phyloP scores from a whole-genome alignment of 495 filamentous ascomycete species.

The Penicillium parvum region DNA sequence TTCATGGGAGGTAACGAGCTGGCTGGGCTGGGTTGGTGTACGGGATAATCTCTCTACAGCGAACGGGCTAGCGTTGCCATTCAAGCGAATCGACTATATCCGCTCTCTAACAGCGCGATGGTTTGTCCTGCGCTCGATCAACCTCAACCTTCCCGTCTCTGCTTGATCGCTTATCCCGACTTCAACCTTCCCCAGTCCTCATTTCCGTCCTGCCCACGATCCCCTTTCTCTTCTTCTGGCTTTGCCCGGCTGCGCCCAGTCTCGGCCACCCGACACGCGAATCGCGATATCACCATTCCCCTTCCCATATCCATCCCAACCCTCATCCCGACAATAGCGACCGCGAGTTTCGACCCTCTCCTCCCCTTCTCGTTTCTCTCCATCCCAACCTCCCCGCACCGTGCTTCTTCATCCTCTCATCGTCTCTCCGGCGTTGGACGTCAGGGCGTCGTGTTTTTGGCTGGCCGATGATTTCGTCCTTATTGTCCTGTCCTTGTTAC shows the following conservation, averaged over 20 bases:
- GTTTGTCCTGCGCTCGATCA: slow-evolving; percentile 13
- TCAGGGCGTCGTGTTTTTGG: slow-evolving; percentile 45
- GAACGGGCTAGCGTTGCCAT: slow-evolving; percentile 19
- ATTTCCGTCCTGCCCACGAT: slow-evolving; percentile 2
- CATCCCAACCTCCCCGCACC: slow-evolving; percentile 13
- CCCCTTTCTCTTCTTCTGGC: slow-evolving; percentile 11
- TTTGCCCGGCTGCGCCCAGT: slow-evolving; percentile 12
- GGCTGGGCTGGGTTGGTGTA: slow-evolving; percentile 11
- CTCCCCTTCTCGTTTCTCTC: slow-evolving; percentile 2
- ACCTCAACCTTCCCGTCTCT: slow-evolving; percentile 3
- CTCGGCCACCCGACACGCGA: slow-evolving; percentile 3
- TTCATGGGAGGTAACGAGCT: slow-evolving; percentile 15
- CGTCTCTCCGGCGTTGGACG: slow-evolving; percentile 46
- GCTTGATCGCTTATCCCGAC: background rate
- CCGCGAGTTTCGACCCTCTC: slow-evolving; percentile 22
- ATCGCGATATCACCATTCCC: slow-evolving; percentile 12
- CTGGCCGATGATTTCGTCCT: slow-evolving; percentile 32
- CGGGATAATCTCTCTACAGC: slow-evolving; percentile 18
- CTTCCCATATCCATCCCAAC: slow-evolving; percentile 19
- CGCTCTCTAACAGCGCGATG: slow-evolving; percentile 11
- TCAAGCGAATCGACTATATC: slow-evolving; percentile 21
- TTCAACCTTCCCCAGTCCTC: background rate
- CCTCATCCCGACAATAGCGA: slow-evolving; percentile 28
- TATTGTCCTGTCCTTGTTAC: slow-evolving; percentile 7
- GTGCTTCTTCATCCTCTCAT: slow-evolving; percentile 27